A percentile compares a stretch with the other conserved stretches of the same genome.
phyloP scores from a whole-genome alignment of 306 rosid species.

The Senna siamea region DNA sequence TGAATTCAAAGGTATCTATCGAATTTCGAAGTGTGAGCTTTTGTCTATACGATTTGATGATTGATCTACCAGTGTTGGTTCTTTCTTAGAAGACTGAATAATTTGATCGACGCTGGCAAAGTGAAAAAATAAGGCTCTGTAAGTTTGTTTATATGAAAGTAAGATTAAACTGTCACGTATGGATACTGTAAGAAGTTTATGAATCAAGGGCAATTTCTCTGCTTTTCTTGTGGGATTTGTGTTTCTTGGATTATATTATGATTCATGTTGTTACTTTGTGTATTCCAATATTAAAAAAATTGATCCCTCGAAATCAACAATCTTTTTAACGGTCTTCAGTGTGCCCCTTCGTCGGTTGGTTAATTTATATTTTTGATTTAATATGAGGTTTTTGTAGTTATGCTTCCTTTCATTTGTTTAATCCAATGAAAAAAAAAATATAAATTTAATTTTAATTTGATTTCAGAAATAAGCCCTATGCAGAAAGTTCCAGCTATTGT shows the following conservation, averaged over 20 bases:
- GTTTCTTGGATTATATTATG: neutral
- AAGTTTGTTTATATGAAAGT: no score
- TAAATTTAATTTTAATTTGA: neutral
- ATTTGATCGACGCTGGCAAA: no score
- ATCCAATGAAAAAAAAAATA: neutral
- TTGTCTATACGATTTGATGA: neutral
- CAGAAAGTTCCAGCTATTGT: conserved; percentile 75
- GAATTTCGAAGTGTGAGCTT: neutral
- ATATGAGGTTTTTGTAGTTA: neutral
- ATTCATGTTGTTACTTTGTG: neutral
- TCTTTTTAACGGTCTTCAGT: neutral
- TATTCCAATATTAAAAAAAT: neutral
- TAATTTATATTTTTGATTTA: neutral
- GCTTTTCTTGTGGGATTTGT: neutral
- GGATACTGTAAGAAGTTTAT: neutral
- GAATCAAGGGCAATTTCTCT: neutral
- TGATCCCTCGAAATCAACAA: neutral
- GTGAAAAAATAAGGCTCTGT: no score
- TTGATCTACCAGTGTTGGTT: neutral
- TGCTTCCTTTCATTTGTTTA: conserved; percentile 3
- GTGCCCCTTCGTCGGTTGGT: neutral
- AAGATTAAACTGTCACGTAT: no score
- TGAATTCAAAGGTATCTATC: conserved; percentile 59
- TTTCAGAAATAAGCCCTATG: conserved; percentile 77
- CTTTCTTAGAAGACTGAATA: neutral